Base-by-base conservation (phyloP, 495 filamentous ascomycete genomes). In the Talaromyces trachyspermus region DNA sequence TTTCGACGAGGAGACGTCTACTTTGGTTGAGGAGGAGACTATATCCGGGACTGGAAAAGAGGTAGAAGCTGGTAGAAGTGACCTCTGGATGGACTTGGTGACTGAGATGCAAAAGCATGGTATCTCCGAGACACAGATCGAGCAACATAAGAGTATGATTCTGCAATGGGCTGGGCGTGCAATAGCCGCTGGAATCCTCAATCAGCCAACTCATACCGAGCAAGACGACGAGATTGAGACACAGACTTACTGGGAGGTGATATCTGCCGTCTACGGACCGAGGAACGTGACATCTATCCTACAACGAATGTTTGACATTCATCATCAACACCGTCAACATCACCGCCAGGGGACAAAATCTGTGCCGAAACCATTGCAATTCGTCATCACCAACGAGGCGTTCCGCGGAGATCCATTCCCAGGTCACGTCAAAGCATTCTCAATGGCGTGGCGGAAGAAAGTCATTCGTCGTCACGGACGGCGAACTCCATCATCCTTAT, bases 21-120 rank as follows among this genome's bases (percentile, higher is more conserved):
- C 30, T 33, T 15, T 33, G 30, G 30, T 33, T 0, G 30, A 33
- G 30, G 17, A 14, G n/a, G 12, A 15, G 30, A 33, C 30, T 33
- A n/a, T n/a, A n/a, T n/a, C n/a, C n/a, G 30, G 17, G 30, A 33
- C 17, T 33, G 12, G 17, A 4, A 33, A 6, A 15, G 30, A 33
- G 4, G 1, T 14, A 33, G 10, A 14, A 5, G n/a, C 12, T 15
- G 30, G n/a, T 0, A 33, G 30, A 15, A 33, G 12, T 1, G 30
- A 33, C 17, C 4, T 33, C 12, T 33, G 30, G 30, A 14, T 33
- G 5, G 30, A 71, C 4, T 55, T 89, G 9, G 90, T 96, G 17
- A 75, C 85, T 53, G 65, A 71, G 36, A 95, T 96, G 83, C 90
- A 95, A 57, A 73, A 78, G 4, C 77, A 81, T 41, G 89, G 86